Evolutionary conservation across 805 yeast genomes (phyloP).

Genomic region (Brettanomyces custersianus): DNA sequence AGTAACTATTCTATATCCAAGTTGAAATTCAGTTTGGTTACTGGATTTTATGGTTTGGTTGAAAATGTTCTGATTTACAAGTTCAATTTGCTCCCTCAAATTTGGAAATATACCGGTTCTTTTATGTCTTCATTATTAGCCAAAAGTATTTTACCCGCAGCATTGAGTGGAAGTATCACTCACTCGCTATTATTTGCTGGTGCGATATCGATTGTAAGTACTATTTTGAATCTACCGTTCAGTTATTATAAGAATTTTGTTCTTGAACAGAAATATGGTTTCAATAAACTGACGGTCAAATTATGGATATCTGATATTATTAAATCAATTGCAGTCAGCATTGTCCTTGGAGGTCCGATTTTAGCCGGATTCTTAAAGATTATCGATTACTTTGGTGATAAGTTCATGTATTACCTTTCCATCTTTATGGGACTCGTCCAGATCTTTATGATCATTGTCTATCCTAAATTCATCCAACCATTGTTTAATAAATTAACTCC

Average conservation of each 20-base stretch:
- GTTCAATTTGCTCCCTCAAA: conserved; percentile 52
- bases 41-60: conserved; percentile 39
- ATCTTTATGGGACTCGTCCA: conserved; percentile 63
- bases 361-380: conserved; percentile 72
- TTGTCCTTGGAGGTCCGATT: conserved; percentile 62
- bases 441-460: conserved; percentile 62
- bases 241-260: conserved; percentile 75
- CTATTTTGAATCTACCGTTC: conserved; percentile 55
- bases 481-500: conserved; percentile 87
- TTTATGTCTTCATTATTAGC: conserved; percentile 21
- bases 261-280: conserved; percentile 86
- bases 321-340: conserved; percentile 46
- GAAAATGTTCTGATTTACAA: conserved; percentile 52
- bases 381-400: conserved; percentile 69
- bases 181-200: conserved; percentile 63
- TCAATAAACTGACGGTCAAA: conserved; percentile 71
- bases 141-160: conserved; percentile 12
- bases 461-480: conserved; percentile 86
- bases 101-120: conserved; percentile 46
- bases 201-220: conserved; percentile 38
- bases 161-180: conserved; percentile 48
- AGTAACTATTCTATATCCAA: conserved; percentile 76
- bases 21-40: conserved; percentile 54
- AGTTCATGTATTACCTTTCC: conserved; percentile 75
- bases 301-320: conserved; percentile 68